Evolutionary conservation across 495 filamentous ascomycete species (phyloP).

Genomic region (Amphirosellinia nigrospora): DNA sequence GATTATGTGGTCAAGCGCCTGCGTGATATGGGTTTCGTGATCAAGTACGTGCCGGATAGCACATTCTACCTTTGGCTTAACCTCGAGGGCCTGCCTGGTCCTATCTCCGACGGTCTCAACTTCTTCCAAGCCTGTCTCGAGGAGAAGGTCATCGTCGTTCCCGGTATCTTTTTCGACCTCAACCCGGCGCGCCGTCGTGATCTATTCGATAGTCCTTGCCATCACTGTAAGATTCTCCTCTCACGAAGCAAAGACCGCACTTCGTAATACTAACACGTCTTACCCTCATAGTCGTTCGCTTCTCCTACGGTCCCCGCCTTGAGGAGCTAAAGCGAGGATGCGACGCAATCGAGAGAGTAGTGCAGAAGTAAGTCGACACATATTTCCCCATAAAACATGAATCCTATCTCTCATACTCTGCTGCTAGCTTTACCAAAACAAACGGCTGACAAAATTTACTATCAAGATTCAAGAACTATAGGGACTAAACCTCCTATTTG

Average conservation of each 20-base stretch:
- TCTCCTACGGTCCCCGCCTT: slow-evolving; percentile 91
- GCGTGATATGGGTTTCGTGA: slow-evolving; percentile 80
- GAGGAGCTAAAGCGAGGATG: slow-evolving; percentile 83
- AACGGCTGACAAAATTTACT: slow-evolving; percentile 1
- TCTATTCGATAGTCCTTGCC: slow-evolving; percentile 92
- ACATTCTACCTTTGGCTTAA: slow-evolving; percentile 85
- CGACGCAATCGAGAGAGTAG: slow-evolving; percentile 86
- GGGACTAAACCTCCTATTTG: neutral
- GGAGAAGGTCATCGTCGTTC: slow-evolving; percentile 94
- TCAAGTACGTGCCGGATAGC: slow-evolving; percentile 79
- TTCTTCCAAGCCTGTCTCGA: slow-evolving; percentile 93
- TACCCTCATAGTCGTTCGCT: slow-evolving; percentile 64
- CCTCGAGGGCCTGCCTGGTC: slow-evolving; percentile 66
- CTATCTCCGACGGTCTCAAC: slow-evolving; percentile 89
- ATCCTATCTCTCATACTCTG: neutral
- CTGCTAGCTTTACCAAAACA: neutral
- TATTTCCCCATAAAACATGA: neutral
- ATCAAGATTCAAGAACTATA: slow-evolving; percentile 32
- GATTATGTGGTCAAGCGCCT: slow-evolving; percentile 86
- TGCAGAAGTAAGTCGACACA: slow-evolving; percentile 61
- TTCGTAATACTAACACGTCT: neutral
- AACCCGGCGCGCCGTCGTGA: slow-evolving; percentile 90
- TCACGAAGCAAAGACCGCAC: neutral
- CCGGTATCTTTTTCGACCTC: slow-evolving; percentile 90
- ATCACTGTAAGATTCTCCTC: slow-evolving; percentile 64